phyloP scores from a whole-genome alignment of 306 rosid species.

The Medicago ruthenica region DNA sequence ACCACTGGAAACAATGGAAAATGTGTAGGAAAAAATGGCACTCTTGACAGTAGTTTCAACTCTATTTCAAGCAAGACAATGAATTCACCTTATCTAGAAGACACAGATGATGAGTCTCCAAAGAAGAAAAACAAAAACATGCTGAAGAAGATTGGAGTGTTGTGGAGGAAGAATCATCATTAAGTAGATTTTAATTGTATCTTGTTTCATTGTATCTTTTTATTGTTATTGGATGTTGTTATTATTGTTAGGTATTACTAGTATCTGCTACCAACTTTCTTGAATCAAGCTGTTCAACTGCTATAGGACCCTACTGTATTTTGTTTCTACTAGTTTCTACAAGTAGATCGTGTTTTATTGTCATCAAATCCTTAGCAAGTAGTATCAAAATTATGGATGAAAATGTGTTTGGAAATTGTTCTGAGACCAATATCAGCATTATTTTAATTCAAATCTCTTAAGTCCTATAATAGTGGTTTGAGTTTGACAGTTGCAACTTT shows the following conservation, averaged over 20 bases:
- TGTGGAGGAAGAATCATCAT: constrained; percentile 89
- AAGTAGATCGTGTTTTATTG: neutral
- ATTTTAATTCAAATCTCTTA: neutral
- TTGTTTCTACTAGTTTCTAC: neutral
- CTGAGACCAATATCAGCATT: neutral
- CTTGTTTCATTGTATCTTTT: constrained; percentile 12
- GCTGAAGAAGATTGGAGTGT: constrained; percentile 93
- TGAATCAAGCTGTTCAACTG: neutral
- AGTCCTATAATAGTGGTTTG: neutral
- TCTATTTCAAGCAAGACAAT: constrained; percentile 56
- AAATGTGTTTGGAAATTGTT: neutral
- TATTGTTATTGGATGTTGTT: neutral
- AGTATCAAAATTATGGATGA: neutral
- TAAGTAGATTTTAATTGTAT: constrained; percentile 18
- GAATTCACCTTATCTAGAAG: constrained; percentile 75
- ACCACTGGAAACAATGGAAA: constrained; percentile 76
- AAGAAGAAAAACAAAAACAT: constrained; percentile 88
- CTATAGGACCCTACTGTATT: neutral
- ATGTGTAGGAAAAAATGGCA: constrained; percentile 57
- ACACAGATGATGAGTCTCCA: constrained; percentile 79
- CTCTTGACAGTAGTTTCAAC: constrained; percentile 66
- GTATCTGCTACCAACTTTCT: neutral
- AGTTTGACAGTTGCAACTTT: neutral
- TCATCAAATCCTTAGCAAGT: neutral
- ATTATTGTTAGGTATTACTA: constrained; percentile 18